A percentile compares a stretch with the other conserved stretches of the same genome.
Evolutionary conservation across 352 stramenopile genomes (phyloP).

Genomic region (Phytopythium ostracodes): DNA sequence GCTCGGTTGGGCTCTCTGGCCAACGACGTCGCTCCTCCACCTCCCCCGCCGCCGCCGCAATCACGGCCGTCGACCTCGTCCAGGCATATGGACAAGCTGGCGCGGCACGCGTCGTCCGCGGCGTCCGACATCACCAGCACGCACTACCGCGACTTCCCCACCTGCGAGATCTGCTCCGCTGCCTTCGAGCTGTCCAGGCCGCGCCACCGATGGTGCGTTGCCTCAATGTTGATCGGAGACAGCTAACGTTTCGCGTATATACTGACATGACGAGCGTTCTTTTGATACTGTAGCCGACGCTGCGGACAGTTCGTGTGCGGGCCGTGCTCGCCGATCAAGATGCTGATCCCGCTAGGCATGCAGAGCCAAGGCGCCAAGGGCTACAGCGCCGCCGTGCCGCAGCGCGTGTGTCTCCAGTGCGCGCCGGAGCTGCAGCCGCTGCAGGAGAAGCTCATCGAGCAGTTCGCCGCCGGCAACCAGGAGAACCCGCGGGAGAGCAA

Average conservation of each 20-base stretch:
- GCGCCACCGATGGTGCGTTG: constrained; percentile 48
- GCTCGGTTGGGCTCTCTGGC: constrained; percentile 20
- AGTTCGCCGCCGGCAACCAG: constrained; percentile 32
- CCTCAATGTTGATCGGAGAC: background rate
- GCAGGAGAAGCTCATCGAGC: constrained; percentile 41
- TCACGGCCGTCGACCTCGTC: constrained; percentile 23
- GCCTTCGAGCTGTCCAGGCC: constrained; percentile 56
- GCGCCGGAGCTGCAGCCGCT: constrained; percentile 39
- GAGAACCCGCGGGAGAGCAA: constrained; percentile 38
- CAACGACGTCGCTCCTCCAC: no score
- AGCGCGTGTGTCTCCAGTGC: constrained; percentile 57
- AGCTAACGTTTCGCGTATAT: constrained; percentile 1
- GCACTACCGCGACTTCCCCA: constrained; percentile 34
- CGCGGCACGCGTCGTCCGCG: no score
- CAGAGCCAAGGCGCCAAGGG: constrained; percentile 42
- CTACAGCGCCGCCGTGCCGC: constrained; percentile 44
- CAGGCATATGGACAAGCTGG: no score
- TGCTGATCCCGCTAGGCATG: constrained; percentile 39
- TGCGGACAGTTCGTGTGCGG: constrained; percentile 48
- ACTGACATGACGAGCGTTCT: no score
- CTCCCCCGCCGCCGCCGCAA: background rate
- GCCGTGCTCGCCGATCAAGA: constrained; percentile 41
- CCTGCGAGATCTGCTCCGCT: constrained; percentile 57
- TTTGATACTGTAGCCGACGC: no score
- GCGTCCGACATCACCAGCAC: constrained; percentile 5